phyloP scores from a whole-genome alignment of 2,329 filamentous ascomycete species.

The Hypoxylon sp. region DNA sequence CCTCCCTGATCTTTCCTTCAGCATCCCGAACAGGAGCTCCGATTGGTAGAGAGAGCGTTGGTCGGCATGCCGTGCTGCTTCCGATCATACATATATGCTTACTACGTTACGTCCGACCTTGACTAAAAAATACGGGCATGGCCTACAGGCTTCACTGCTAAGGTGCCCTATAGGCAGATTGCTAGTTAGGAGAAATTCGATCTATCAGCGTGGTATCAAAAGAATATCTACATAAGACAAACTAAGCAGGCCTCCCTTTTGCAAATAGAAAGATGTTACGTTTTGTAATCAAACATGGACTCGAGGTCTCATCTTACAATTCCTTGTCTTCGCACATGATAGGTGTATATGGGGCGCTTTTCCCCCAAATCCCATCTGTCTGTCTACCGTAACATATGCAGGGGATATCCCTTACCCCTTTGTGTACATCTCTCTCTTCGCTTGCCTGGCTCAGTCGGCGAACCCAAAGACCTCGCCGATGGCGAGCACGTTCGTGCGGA shows the following conservation, averaged over 20 bases:
- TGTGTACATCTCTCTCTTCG: background rate
- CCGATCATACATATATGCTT: background rate
- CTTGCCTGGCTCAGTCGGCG: no score
- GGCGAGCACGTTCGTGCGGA: slow-evolving; percentile 78
- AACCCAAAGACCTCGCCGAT: slow-evolving; percentile 91
- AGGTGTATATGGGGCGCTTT: no score
- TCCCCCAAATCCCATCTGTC: no score
- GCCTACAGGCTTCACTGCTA: no score
- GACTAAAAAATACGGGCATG: no score
- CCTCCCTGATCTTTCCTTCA: background rate
- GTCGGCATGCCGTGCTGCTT: no score
- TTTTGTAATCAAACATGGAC: background rate
- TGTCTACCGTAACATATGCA: background rate
- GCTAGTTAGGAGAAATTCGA: background rate
- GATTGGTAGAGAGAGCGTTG: background rate
- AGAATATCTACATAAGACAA: background rate
- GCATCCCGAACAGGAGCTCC: background rate
- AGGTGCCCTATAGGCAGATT: no score
- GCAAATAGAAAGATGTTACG: no score
- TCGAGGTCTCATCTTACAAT: background rate
- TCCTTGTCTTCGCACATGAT: background rate
- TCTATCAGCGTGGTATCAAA: background rate
- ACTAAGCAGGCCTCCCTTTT: background rate
- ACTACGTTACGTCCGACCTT: background rate
- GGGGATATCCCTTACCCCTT: background rate